A percentile compares a stretch with the other conserved stretches of the same genome.
Conservation (phyloP, 305 asterid genomes). For the Caryopteris hybrid region DNA sequence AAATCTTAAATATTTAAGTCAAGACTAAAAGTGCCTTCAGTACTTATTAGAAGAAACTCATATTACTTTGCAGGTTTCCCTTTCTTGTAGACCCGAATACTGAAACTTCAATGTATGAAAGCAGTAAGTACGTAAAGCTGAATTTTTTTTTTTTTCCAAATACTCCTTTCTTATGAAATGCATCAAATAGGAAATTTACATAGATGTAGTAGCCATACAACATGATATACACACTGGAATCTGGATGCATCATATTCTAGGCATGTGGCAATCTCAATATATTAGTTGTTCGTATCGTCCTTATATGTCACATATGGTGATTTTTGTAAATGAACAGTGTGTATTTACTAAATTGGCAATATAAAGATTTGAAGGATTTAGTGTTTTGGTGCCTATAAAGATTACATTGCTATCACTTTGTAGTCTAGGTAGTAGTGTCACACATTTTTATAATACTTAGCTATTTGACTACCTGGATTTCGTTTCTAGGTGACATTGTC, state of each 20-base stretch:
- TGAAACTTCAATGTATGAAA: constrained; percentile 66
- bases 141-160: neutral
- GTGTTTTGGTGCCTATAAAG: neutral
- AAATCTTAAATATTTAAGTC: neutral
- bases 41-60: neutral
- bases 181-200: neutral
- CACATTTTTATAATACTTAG: neutral
- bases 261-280: neutral
- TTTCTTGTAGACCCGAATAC: constrained; percentile 74
- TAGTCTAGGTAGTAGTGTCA: neutral
- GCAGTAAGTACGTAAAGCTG: constrained; percentile 56
- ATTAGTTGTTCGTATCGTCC: no score
- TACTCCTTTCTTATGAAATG: neutral
- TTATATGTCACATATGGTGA: neutral
- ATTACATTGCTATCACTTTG: neutral
- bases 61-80: constrained; percentile 55
- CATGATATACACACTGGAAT: constrained; percentile 5
- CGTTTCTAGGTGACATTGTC: constrained; percentile 58
- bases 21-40: constrained; percentile 10
- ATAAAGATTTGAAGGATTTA: neutral
- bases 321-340: neutral
- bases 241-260: neutral
- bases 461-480: constrained; percentile 6
- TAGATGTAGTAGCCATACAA: neutral
- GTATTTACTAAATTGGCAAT: neutral